phyloP scores from a whole-genome alignment of 1,139 yeast genomes.

The Kodamaea alishanica region DNA sequence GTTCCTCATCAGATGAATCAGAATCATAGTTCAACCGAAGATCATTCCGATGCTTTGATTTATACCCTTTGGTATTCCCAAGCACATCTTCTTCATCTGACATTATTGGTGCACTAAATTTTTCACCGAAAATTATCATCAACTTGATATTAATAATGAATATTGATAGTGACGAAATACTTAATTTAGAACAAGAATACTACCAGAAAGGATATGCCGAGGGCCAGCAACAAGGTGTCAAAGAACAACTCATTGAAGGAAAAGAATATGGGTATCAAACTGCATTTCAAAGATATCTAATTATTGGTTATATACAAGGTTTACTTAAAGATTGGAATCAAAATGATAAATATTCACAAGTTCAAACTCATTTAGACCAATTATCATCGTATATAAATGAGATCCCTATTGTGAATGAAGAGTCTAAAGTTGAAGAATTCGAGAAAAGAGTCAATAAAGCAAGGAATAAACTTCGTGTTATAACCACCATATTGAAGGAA shows the following conservation, averaged over 20 bases:
- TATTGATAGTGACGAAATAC: slow-evolving; percentile 45
- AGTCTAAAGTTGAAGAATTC: slow-evolving; percentile 44
- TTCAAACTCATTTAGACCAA: slow-evolving; percentile 26
- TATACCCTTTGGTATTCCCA: slow-evolving; percentile 23
- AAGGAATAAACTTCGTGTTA: slow-evolving; percentile 50
- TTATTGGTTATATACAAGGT: slow-evolving; percentile 64
- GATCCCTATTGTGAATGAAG: slow-evolving; percentile 34
- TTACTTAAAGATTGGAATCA: slow-evolving; percentile 40
- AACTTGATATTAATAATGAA: slow-evolving; percentile 2
- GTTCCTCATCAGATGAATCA: slow-evolving; percentile 28
- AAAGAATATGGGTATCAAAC: slow-evolving; percentile 77
- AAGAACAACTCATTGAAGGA: slow-evolving; percentile 56
- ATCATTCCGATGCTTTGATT: slow-evolving; percentile 19
- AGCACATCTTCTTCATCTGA: slow-evolving; percentile 18
- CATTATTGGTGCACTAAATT: slow-evolving; percentile 1
- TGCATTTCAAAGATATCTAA: slow-evolving; percentile 65
- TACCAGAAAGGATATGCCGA: slow-evolving; percentile 60
- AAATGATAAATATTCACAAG: slow-evolving; percentile 16
- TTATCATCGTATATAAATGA: slow-evolving; percentile 21
- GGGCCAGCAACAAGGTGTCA: slow-evolving; percentile 46
- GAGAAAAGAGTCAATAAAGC: slow-evolving; percentile 45
- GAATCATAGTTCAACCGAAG: slow-evolving; percentile 31
- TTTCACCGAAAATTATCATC: slow-evolving; percentile 4
- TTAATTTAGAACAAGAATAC: slow-evolving; percentile 52
- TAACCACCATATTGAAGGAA: slow-evolving; percentile 37